Conservation (phyloP, 805 yeast species). For the Hanseniaspora hatyaiensis region DNA sequence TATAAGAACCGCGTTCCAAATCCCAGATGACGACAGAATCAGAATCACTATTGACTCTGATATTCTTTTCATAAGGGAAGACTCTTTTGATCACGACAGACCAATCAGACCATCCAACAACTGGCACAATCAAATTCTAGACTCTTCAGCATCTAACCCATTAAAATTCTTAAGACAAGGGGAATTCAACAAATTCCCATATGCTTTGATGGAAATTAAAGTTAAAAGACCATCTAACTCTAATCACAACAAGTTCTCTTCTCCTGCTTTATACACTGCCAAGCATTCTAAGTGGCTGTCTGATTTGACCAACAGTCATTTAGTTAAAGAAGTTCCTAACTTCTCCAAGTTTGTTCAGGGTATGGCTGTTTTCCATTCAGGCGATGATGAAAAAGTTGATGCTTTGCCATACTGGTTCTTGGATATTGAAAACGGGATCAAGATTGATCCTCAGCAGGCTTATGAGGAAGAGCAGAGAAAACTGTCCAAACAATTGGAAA, state of each 20-base stretch:
- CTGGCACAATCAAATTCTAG: conserved; percentile 92
- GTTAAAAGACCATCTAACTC: conserved; percentile 35
- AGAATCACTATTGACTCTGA: conserved; percentile 86
- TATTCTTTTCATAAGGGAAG: conserved; percentile 78
- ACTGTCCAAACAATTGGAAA: conserved; percentile 36
- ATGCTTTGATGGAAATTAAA: conserved; percentile 78
- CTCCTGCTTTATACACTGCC: conserved; percentile 23
- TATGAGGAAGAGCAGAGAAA: conserved; percentile 53
- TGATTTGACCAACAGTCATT: conserved; percentile 68
- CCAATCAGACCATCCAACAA: conserved; percentile 80
- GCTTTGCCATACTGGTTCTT: conserved; percentile 91
- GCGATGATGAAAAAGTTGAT: conserved; percentile 73
- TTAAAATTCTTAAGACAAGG: conserved; percentile 69
- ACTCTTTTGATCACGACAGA: conserved; percentile 65
- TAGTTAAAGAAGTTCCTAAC: conserved; percentile 87
- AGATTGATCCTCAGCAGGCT: conserved; percentile 69
- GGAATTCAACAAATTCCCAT: conserved; percentile 74
- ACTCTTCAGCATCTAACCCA: conserved; percentile 60
- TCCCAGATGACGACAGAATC: conserved; percentile 91
- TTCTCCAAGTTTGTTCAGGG: conserved; percentile 92
- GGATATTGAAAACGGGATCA: conserved; percentile 69
- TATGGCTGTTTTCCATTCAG: conserved; percentile 73
- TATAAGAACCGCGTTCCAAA: conserved; percentile 91
- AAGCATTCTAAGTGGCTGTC: conserved; percentile 66
- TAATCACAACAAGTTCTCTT: conserved; percentile 29